These are phyloP conservation scores for Boletus barrowsii DNA, from an alignment of 768 basidiomycete species.

Conservation along the genomic window DNA sequence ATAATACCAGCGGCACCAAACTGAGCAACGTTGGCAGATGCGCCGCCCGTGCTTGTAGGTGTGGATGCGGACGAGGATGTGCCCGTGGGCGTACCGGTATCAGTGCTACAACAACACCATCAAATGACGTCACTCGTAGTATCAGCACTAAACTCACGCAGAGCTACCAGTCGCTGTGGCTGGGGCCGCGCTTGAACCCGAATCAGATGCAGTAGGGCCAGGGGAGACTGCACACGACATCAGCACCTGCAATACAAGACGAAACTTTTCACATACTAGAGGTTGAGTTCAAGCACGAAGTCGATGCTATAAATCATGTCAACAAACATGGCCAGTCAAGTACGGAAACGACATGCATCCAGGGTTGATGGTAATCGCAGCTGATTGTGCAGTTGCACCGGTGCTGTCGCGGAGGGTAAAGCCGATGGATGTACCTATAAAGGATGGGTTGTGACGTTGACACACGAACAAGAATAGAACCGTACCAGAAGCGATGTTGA, in stretches of 20 bases:
- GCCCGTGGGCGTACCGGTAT: background rate
- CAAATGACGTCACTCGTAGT: slow-evolving; percentile 5
- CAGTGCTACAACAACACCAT: background rate
- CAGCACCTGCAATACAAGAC: slow-evolving; percentile 10
- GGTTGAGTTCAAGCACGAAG: slow-evolving; percentile 32
- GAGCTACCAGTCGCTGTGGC: background rate
- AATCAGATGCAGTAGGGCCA: slow-evolving; percentile 13
- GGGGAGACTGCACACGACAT: slow-evolving; percentile 19
- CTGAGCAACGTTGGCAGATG: slow-evolving; percentile 41
- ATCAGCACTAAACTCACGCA: slow-evolving; percentile 17
- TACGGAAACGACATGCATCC: slow-evolving; percentile 44
- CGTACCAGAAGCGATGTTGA: slow-evolving; percentile 47
- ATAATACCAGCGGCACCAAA: slow-evolving; percentile 41
- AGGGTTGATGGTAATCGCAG: slow-evolving; percentile 45
- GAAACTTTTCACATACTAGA: slow-evolving; percentile 24
- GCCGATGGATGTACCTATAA: slow-evolving; percentile 49
- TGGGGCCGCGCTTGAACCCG: background rate
- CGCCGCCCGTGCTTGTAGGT: slow-evolving; percentile 29
- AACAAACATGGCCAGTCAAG: background rate
- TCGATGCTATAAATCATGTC: slow-evolving; percentile 30
- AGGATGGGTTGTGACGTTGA: background rate
- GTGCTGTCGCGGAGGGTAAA: slow-evolving; percentile 59
- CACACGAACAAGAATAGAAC: background rate
- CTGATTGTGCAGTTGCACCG: slow-evolving; percentile 50
- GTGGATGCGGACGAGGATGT: slow-evolving; percentile 24